A percentile compares a stretch with the other conserved stretches of the same genome.
These are phyloP conservation scores for Amanita inopinata DNA, from an alignment of 768 basidiomycete genomes.

Conservation along the genomic window DNA sequence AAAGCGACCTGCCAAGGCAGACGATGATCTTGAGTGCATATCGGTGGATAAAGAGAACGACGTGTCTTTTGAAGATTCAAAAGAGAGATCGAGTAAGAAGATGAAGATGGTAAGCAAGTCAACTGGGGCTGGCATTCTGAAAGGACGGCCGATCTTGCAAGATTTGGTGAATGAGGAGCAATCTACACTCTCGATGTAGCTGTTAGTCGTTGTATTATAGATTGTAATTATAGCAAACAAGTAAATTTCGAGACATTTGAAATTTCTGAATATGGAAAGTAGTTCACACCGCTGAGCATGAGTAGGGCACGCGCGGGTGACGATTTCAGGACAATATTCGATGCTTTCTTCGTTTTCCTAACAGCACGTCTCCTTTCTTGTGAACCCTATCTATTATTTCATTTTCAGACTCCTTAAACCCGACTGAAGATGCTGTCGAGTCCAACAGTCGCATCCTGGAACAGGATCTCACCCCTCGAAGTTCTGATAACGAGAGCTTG, in stretches of 20 bases:
- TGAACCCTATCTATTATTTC: not conserved
- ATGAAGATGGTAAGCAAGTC: slow-evolving; percentile 10
- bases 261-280: not conserved
- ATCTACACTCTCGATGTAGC: not conserved
- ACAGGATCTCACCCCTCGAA: slow-evolving; percentile 54
- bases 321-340: not conserved
- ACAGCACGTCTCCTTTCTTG: not conserved
- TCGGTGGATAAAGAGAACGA: slow-evolving; percentile 2
- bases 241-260: not conserved
- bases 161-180: slow-evolving; percentile 46
- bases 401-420: not conserved
- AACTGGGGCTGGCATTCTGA: slow-evolving; percentile 33
- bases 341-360: not conserved
- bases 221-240: too few species aligned
- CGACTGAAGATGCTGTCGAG: slow-evolving; percentile 35
- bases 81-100: slow-evolving; percentile 8
- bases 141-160: slow-evolving; percentile 47
- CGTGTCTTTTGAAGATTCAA: slow-evolving; percentile 4
- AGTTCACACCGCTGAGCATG: not conserved
- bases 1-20: slow-evolving; percentile 5
- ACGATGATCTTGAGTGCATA: not conserved
- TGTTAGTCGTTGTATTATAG: not conserved
- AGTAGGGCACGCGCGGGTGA: not conserved
- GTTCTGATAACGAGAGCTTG: slow-evolving; percentile 74
- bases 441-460: slow-evolving; percentile 37